These are phyloP conservation scores for Oidium heveae DNA, from an alignment of 2,329 filamentous ascomycete genomes.

Conservation along the genomic window DNA sequence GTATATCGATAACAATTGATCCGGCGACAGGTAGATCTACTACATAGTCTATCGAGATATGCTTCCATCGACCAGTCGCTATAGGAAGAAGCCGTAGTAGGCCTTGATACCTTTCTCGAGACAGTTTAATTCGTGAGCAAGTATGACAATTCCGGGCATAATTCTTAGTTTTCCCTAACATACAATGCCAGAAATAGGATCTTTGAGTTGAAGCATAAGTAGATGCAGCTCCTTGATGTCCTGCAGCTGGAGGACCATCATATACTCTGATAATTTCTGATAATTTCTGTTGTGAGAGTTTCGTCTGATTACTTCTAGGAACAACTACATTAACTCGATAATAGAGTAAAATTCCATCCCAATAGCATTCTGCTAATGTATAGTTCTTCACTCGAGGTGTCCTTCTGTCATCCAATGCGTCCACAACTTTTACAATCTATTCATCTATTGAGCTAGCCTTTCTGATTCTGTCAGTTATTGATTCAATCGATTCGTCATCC, in stretches of 20 bases:
- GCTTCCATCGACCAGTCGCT: background rate
- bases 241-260: background rate
- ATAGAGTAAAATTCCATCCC: background rate
- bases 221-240: background rate
- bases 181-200: background rate
- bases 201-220: background rate
- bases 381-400: background rate
- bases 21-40: slow-evolving; percentile 1
- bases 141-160: background rate
- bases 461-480: background rate
- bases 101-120: background rate
- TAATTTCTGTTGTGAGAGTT: background rate
- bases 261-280: background rate
- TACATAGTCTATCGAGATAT: background rate
- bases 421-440: background rate
- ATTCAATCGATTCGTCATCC: background rate
- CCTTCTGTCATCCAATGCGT: background rate
- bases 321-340: background rate
- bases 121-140: background rate
- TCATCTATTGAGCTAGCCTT: background rate
- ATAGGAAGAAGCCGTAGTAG: background rate
- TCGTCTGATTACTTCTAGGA: background rate
- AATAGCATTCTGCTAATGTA: background rate
- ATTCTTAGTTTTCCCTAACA: background rate
- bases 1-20: too few species aligned